Conservation (phyloP, 306 rosid genomes). For the Fragaria ananassa region DNA sequence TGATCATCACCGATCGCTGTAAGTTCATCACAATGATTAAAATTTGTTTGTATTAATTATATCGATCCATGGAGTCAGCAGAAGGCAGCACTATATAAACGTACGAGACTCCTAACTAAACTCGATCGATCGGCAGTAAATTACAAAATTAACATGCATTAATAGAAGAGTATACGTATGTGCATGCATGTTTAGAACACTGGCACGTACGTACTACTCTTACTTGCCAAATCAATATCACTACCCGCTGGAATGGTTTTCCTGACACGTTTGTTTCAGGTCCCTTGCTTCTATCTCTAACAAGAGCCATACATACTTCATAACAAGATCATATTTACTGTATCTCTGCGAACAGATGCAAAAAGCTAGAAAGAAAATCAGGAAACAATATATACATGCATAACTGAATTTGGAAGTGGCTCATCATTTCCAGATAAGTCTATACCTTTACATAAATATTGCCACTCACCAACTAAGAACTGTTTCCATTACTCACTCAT, state of each 20-base stretch:
- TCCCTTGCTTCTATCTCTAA: not conserved
- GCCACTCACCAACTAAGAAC: not conserved
- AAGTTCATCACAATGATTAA: too few relatives aligned
- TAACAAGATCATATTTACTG: not conserved
- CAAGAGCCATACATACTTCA: not conserved
- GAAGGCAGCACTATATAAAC: not conserved
- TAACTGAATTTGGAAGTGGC: not conserved
- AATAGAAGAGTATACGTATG: not conserved
- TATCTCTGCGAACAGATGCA: not conserved
- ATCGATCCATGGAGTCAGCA: too few relatives aligned
- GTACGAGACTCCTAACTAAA: not conserved
- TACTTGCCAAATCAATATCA: conserved; percentile 22
- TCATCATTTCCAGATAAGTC: not conserved
- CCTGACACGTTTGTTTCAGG: conserved; percentile 9
- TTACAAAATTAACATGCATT: not conserved
- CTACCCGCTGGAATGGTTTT: not conserved
- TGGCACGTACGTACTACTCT: conserved; percentile 6
- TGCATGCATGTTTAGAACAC: not conserved
- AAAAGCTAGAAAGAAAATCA: not conserved
- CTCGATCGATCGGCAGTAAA: not conserved
- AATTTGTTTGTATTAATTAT: too few relatives aligned
- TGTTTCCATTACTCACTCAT: not conserved
- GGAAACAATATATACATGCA: not conserved
- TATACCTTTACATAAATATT: not conserved
- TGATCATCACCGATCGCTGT: too few relatives aligned